Base-by-base conservation (phyloP, 177 flowering plant genomes). In the Telopea speciosissima region DNA sequence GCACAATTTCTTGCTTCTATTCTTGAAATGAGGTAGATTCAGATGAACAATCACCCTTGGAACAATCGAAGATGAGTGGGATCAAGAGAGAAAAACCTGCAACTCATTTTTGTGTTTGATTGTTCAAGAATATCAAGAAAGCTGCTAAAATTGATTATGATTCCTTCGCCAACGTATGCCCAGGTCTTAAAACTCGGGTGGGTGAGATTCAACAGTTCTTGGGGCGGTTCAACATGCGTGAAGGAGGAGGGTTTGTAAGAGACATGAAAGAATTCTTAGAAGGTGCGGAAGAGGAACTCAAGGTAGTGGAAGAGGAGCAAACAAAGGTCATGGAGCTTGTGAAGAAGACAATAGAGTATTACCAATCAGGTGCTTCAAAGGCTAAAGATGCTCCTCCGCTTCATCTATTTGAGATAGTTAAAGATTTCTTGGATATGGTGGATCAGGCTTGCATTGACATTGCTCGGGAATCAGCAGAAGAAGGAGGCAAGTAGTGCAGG, bases 351-450 rank as follows among this genome's bases (percentile, higher is more conserved):
- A 84, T 84, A 36, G 87, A 88, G 24, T 93, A 91, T 69, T 95
- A 92, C 67, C 97, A 92, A 74, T 80, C 94, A 17, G 90, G 89
- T 58, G 80, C 79, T 36, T 68, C 80, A 1, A 79, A 79, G 42
- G 85, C 76, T 22, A 81, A 70, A 72, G 71, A 44, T 26, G 68
- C 69, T 22, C 58, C 78, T 22, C 84, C 80, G 3, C 79, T 93
- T 67, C 92, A 88, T n/a, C 56, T 93, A 68, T 93, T 93, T 70
- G 81, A 73, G 13, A 82, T 87, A n/a, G 87, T 93, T 28, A 87
- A 82, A 65, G 92, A 88, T 76, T 93, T 93, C 58, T 76, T n/a
- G n/a, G n/a, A n/a, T n/a, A n/a, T n/a, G n/a, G n/a, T n/a, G n/a
- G n/a, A n/a, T n/a, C n/a, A n/a, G 52, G 97, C 81, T 26, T 88